Conservation (phyloP, 2,329 filamentous ascomycete species). For the Rhynchosporium secalis region DNA sequence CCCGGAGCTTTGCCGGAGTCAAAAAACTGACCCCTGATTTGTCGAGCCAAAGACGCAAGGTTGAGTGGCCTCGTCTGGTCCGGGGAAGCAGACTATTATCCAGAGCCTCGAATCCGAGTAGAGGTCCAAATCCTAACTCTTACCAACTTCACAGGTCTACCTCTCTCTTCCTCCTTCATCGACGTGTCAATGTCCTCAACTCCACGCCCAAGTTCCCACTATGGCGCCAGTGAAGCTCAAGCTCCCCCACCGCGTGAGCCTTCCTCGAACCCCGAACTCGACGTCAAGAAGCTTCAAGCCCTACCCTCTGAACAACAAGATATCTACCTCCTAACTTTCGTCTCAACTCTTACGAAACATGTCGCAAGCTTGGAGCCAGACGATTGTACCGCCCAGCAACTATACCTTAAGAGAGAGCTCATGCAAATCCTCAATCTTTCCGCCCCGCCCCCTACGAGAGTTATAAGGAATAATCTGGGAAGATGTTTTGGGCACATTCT, state of each 20-base stretch:
- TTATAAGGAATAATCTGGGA: constrained; percentile 87
- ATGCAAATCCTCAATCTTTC: constrained; percentile 87
- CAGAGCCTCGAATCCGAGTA: constrained; percentile 10
- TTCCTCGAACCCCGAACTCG: constrained; percentile 72
- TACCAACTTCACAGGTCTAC: constrained; percentile 16
- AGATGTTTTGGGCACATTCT: constrained; percentile 83
- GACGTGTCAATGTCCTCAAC: constrained; percentile 39
- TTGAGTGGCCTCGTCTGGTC: constrained; percentile 13
- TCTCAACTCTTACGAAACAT: constrained; percentile 79
- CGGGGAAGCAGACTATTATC: constrained; percentile 8
- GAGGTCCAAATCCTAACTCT: constrained; percentile 5
- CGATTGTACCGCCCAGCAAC: constrained; percentile 83
- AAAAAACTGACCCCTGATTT: constrained; percentile 12
- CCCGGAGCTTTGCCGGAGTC: constrained; percentile 3
- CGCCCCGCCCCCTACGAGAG: constrained; percentile 79
- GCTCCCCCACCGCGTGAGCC: constrained; percentile 41
- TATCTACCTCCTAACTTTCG: constrained; percentile 86
- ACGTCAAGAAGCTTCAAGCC: constrained; percentile 83
- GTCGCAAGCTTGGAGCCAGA: constrained; percentile 73
- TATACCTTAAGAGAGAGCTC: constrained; percentile 89
- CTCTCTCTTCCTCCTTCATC: neutral
- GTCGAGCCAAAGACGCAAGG: constrained; percentile 13
- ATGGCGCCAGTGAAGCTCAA: constrained; percentile 39
- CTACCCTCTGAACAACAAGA: constrained; percentile 95
- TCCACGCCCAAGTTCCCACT: constrained; percentile 34